These are phyloP conservation scores for Suaeda aralocaspica DNA, from an alignment of 148 eudicot species.

Conservation along the genomic window DNA sequence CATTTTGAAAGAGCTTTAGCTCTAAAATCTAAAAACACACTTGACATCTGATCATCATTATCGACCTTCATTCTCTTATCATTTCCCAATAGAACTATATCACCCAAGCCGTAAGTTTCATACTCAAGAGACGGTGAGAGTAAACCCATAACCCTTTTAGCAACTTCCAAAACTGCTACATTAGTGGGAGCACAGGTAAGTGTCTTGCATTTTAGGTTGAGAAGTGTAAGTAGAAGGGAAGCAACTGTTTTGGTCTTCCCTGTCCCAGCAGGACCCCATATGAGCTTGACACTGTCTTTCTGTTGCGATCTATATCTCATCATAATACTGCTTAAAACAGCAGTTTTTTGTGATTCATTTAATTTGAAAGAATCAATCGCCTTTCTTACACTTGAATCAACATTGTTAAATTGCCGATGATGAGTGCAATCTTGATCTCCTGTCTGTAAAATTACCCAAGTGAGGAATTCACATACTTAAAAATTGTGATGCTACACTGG, in stretches of 20 bases:
- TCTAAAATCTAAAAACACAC: slow-evolving; percentile 48
- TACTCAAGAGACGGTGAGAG: slow-evolving; percentile 9
- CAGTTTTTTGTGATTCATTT: no score
- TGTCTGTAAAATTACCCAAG: slow-evolving; percentile 18
- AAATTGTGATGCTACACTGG: no score
- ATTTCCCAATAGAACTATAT: slow-evolving; percentile 64
- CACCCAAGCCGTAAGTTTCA: slow-evolving; percentile 50
- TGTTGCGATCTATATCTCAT: no score
- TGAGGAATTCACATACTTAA: no score
- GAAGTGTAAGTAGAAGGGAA: slow-evolving; percentile 29
- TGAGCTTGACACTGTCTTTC: slow-evolving; percentile 30
- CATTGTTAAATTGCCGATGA: not conserved
- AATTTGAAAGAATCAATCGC: slow-evolving; percentile 6
- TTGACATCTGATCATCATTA: slow-evolving; percentile 36
- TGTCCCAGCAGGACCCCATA: slow-evolving; percentile 69
- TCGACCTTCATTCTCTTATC: slow-evolving; percentile 50
- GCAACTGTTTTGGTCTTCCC: slow-evolving; percentile 61
- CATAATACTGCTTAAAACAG: no score
- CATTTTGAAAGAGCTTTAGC: slow-evolving; percentile 25
- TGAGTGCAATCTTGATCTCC: slow-evolving; percentile 10
- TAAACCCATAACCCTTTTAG: slow-evolving; percentile 30
- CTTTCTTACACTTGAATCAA: slow-evolving; percentile 2
- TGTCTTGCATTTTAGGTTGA: slow-evolving; percentile 31
- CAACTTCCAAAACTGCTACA: slow-evolving; percentile 40
- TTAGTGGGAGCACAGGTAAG: slow-evolving; percentile 62